Conservation (phyloP, 1,139 yeast genomes). For the Debaryomycetaceae sp. region DNA sequence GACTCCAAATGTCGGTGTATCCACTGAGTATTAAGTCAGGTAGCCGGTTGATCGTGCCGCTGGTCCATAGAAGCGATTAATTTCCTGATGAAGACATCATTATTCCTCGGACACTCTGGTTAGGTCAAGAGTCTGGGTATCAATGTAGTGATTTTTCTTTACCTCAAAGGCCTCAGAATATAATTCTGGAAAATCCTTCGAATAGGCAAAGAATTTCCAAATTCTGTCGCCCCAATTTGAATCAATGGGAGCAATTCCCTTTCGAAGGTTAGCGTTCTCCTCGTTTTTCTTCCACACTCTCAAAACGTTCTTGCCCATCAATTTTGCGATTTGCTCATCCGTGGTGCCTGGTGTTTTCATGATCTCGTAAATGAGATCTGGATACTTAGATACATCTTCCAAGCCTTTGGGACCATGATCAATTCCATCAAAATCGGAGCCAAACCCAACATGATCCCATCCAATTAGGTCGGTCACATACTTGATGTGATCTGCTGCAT, state of each 20-base stretch:
- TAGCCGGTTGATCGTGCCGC: no score
- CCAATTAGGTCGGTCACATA: slow-evolving; percentile 45
- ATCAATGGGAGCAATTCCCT: neutral
- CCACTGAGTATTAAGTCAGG: no score
- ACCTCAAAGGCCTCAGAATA: no score
- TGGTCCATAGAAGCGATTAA: no score
- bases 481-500: slow-evolving; percentile 45
- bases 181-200: no score
- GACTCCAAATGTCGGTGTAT: no score
- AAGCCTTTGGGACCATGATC: slow-evolving; percentile 46
- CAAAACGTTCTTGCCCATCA: slow-evolving; percentile 48
- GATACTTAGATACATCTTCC: slow-evolving; percentile 53
- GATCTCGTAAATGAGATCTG: slow-evolving; percentile 39
- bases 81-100: no score
- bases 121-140: no score
- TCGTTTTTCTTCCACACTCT: slow-evolving; percentile 48
- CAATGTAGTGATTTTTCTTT: no score
- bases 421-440: slow-evolving; percentile 55
- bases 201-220: no score
- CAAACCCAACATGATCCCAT: slow-evolving; percentile 55
- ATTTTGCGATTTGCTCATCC: slow-evolving; percentile 37
- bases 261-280: slow-evolving; percentile 2
- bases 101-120: no score
- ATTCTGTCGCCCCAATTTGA: no score
- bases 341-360: slow-evolving; percentile 35